These are phyloP conservation scores for Pichia thaimueangensis DNA, from an alignment of 805 yeast genomes.

Conservation along the genomic window DNA sequence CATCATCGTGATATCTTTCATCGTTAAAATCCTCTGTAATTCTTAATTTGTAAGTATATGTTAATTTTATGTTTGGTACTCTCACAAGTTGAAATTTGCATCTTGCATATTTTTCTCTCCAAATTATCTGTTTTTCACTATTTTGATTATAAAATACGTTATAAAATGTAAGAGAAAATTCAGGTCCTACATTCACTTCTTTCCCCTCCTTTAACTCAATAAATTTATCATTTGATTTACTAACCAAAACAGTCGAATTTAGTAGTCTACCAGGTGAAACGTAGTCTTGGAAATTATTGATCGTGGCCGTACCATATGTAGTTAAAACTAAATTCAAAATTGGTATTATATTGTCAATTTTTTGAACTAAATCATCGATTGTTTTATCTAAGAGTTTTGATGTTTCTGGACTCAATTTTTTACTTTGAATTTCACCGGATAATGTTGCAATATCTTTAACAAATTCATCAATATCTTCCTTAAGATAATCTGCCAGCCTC, in stretches of 20 bases:
- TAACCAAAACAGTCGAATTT: constrained; percentile 50
- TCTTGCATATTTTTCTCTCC: constrained; percentile 70
- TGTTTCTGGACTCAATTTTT: constrained; percentile 25
- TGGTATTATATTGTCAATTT: constrained; percentile 66
- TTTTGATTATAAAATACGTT: constrained; percentile 55
- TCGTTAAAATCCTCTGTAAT: constrained; percentile 60
- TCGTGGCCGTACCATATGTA: constrained; percentile 60
- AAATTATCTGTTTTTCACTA: constrained; percentile 40
- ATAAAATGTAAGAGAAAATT: constrained; percentile 50
- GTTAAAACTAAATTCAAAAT: constrained; percentile 57
- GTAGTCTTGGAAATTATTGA: constrained; percentile 37
- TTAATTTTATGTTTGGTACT: constrained; percentile 12
- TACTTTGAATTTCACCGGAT: constrained; percentile 20
- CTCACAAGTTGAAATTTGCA: constrained; percentile 40
- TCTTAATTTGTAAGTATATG: constrained; percentile 38
- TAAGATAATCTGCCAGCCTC: constrained; percentile 47
- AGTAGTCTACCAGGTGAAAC: constrained; percentile 61
- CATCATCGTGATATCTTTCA: constrained; percentile 64
- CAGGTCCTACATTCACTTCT: constrained; percentile 48
- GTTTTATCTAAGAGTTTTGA: constrained; percentile 42
- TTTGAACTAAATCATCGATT: constrained; percentile 40
- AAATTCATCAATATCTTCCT: constrained; percentile 51
- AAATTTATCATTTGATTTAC: constrained; percentile 32
- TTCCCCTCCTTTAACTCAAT: not conserved
- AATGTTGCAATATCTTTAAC: constrained; percentile 42